Conservation (phyloP, 352 stramenopile species). For the Globisporangium echinulatum region DNA sequence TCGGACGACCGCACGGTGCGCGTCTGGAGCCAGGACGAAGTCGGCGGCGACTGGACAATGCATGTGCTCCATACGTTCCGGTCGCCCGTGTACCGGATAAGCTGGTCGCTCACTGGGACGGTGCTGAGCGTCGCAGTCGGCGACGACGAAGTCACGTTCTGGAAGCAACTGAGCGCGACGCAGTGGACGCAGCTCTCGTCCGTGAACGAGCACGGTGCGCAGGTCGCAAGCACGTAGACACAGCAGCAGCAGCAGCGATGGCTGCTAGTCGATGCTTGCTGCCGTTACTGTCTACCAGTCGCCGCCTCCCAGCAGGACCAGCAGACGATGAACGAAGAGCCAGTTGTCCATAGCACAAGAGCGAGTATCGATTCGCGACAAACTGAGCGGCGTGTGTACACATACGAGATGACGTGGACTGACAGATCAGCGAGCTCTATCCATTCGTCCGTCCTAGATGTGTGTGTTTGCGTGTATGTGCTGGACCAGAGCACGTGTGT, state of each 20-base stretch:
- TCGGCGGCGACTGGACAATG: conserved; percentile 47
- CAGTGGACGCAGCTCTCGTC: conserved; percentile 71
- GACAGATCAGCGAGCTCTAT: too few species aligned
- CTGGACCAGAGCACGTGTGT: too few species aligned
- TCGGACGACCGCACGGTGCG: conserved; percentile 83
- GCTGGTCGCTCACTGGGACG: conserved; percentile 54
- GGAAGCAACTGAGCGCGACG: conserved; percentile 60
- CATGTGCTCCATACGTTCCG: conserved; percentile 66
- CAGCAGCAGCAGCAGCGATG: not conserved
- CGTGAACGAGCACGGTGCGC: conserved; percentile 60
- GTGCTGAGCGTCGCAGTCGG: conserved; percentile 17
- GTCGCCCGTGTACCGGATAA: conserved; percentile 73
- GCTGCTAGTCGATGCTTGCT: too few species aligned
- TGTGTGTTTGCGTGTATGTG: not conserved
- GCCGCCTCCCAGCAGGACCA: too few species aligned
- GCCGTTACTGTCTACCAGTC: too few species aligned
- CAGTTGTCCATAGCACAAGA: too few species aligned
- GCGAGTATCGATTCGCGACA: too few species aligned
- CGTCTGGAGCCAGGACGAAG: conserved; percentile 73
- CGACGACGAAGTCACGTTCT: conserved; percentile 48
- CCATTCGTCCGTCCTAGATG: conserved; percentile 5
- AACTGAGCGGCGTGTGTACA: too few species aligned
- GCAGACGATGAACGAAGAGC: too few species aligned
- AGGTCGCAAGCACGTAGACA: conserved; percentile 12
- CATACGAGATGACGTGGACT: too few species aligned